These are phyloP conservation scores for Ophiobolus disseminans DNA, from an alignment of 2,329 filamentous ascomycete genomes.

Conservation along the genomic window DNA sequence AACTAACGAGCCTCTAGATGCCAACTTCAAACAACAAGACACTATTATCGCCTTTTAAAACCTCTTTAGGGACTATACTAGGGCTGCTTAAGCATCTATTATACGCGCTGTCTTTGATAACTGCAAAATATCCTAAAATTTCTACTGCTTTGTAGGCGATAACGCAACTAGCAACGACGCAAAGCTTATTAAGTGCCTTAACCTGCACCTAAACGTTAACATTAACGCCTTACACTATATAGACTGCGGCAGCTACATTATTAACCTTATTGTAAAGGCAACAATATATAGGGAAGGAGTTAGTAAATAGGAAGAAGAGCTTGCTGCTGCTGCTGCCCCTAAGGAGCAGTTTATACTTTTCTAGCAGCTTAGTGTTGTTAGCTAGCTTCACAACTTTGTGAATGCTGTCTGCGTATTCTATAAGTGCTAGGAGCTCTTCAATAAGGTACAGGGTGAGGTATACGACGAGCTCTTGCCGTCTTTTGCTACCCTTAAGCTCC, in stretches of 20 bases:
- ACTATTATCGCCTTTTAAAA: conserved; percentile 6
- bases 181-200: conserved; percentile 3
- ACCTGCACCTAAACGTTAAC: background rate
- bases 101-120: conserved; percentile 1
- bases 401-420: conserved; percentile 5
- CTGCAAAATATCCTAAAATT: conserved; percentile 5
- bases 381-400: conserved; percentile 12
- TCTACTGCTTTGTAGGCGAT: conserved; percentile 7
- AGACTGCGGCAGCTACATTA: conserved; percentile 2
- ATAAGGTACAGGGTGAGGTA: background rate
- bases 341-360: conserved; percentile 2
- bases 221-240: background rate
- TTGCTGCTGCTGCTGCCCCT: background rate
- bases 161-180: conserved; percentile 11
- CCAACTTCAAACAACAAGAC: conserved; percentile 4
- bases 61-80: conserved; percentile 9
- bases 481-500: conserved; percentile 3
- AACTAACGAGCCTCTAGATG: background rate
- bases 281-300: conserved; percentile 8
- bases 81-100: conserved; percentile 3
- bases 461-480: background rate
- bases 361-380: background rate
- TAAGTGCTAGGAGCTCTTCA: conserved; percentile 5
- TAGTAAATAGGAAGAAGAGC: background rate
- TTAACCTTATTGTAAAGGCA: conserved; percentile 6